These are phyloP conservation scores for Hortaea werneckii DNA, from an alignment of 2,329 filamentous ascomycete genomes.

Conservation along the genomic window DNA sequence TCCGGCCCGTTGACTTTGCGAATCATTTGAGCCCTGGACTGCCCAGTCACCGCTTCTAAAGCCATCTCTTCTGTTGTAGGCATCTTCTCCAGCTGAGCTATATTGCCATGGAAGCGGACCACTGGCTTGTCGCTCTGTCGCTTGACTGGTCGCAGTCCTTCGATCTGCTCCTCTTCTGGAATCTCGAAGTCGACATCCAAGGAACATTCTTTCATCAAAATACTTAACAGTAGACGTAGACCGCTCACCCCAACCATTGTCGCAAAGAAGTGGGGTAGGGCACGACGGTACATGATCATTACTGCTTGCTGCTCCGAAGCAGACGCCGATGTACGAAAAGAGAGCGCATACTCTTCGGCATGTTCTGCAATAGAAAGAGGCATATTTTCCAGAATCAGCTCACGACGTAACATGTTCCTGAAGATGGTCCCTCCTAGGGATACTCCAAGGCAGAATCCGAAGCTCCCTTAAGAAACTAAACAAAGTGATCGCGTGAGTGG, in stretches of 20 bases:
- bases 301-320: slow-evolving; percentile 6
- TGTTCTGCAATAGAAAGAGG: slow-evolving; percentile 10
- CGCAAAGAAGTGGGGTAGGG: slow-evolving; percentile 15
- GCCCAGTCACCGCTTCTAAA: too few relatives aligned
- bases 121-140: too few relatives aligned
- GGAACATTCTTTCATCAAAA: slow-evolving; percentile 4
- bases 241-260: slow-evolving; percentile 15
- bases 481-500: slow-evolving; percentile 29
- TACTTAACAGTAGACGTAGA: slow-evolving; percentile 12
- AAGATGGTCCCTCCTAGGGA: slow-evolving; percentile 37
- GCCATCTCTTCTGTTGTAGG: too few relatives aligned
- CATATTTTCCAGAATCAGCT: slow-evolving; percentile 5
- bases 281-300: slow-evolving; percentile 10
- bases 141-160: too few relatives aligned
- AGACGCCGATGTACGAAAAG: slow-evolving; percentile 10
- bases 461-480: slow-evolving; percentile 38
- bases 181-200: slow-evolving; percentile 5
- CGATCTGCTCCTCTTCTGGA: too few relatives aligned
- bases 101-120: too few relatives aligned
- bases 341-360: slow-evolving; percentile 13
- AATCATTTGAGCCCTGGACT: too few relatives aligned
- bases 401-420: slow-evolving; percentile 19
- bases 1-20: too few relatives aligned
- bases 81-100: too few relatives aligned
- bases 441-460: slow-evolving; percentile 40